These are phyloP conservation scores for Lepidium africanum DNA, from an alignment of 345 rosid species.

Conservation along the genomic window DNA sequence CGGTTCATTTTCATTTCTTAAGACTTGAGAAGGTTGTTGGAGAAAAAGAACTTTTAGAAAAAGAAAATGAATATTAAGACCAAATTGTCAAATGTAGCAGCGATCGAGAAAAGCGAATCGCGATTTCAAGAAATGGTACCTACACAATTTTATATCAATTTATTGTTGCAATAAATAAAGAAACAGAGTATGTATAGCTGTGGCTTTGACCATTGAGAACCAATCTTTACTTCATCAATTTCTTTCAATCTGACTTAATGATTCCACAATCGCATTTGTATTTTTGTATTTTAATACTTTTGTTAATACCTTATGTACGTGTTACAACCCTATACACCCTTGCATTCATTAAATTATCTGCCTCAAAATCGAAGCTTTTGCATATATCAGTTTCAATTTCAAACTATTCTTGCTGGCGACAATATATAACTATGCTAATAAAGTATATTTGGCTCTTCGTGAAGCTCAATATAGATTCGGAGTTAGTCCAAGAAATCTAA, in stretches of 20 bases:
- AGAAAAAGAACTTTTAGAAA: not conserved
- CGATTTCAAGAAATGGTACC: constrained; percentile 14
- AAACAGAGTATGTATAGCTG: constrained; percentile 1
- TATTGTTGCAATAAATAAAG: not conserved
- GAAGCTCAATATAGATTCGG: no score
- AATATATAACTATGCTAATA: no score
- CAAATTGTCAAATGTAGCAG: constrained; percentile 12
- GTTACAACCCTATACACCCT: constrained; percentile 21
- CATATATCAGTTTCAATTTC: not conserved
- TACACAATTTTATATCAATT: not conserved
- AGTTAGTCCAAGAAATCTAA: no score
- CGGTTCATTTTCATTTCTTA: not conserved
- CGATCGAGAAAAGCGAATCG: constrained; percentile 20
- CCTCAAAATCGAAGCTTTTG: not conserved
- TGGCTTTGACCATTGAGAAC: constrained; percentile 23
- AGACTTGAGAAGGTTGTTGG: not conserved
- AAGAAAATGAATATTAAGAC: not conserved
- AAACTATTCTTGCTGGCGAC: no score
- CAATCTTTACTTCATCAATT: constrained; percentile 10
- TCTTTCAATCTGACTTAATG: not conserved
- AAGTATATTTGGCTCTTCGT: no score
- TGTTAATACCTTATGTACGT: constrained; percentile 10
- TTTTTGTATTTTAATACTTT: not conserved
- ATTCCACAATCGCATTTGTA: not conserved
- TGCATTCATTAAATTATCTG: constrained; percentile 18